Base-by-base conservation (phyloP, 2,329 filamentous ascomycete species). In the Talaromyces sp. region DNA sequence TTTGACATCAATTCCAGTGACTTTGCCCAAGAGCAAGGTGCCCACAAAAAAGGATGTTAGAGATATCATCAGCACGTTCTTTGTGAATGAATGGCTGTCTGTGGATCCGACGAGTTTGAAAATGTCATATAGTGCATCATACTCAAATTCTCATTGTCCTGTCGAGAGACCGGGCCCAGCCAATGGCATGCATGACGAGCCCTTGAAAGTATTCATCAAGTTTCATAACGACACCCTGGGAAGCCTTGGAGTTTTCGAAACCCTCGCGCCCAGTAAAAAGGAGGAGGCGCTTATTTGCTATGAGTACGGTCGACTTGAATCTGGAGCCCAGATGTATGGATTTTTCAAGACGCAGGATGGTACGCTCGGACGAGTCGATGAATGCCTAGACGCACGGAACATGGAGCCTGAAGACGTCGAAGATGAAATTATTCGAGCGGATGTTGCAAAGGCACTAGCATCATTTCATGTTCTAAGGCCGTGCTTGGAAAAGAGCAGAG, bases 271-370 rank as follows among this genome's bases (percentile, higher is more conserved):
- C 8, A 55, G 24, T 9, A 62, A 58, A 27, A 49, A 56, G 2
- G 61, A 63, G 30, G 57, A 63, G 46, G 57, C 59, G 43, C 42
- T 43, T 13, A n/a, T 63, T 8, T 61, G 53, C 40, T 47, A 58
- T 19, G 55, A 63, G 10, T 62, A 61, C 27, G 55, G 55, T 30
- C 55, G 22, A 52, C 49, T 47, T 11, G 55, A 57, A 17, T 53
- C 52, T 8, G 57, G 61, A 10, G 55, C 55, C 29, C 51, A 62
- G 36, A 39, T 61, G 10, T 63, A 57, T 45, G 61, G 59, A 3
- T 55, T 59, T 36, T 63, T 62, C 36, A 39, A 56, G 39, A 61
- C 61, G 36, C 35, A 56, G 19, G 57, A 63, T 48, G 61, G 59
- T 16, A 52, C 48, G 7, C 45, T 56, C 3, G 61, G 61, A 27